Evolutionary conservation across 2,329 filamentous ascomycete genomes (phyloP).

Genomic region (Bipolaris cookei): DNA sequence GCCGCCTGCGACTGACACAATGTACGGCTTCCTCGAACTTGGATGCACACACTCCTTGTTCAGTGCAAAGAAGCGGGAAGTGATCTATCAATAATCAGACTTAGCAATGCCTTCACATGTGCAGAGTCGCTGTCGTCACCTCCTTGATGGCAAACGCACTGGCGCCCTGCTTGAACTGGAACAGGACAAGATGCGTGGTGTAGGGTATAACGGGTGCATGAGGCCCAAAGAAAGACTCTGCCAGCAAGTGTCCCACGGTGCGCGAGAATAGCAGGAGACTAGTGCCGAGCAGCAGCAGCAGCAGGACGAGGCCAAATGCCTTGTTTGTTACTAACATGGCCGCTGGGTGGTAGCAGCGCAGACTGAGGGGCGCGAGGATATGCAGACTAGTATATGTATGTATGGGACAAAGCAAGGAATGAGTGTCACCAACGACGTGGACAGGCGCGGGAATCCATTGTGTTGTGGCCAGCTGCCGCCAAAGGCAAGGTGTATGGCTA

Average conservation of each 20-base stretch:
- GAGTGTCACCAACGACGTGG: not conserved
- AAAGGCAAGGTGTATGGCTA: slow-evolving; percentile 11
- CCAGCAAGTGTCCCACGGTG: slow-evolving; percentile 25
- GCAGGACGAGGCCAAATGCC: slow-evolving; percentile 24
- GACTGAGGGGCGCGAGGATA: not conserved
- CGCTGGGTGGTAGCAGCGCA: slow-evolving; percentile 3
- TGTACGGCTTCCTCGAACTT: slow-evolving; percentile 34
- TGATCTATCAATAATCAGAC: slow-evolving; percentile 27
- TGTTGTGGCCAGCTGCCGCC: not conserved
- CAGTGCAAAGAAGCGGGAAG: slow-evolving; percentile 38
- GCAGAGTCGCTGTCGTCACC: slow-evolving; percentile 18
- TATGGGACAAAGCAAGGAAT: slow-evolving; percentile 9
- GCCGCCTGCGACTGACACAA: slow-evolving; percentile 40
- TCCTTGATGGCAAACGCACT: slow-evolving; percentile 38
- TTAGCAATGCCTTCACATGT: slow-evolving; percentile 14
- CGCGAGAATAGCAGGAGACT: slow-evolving; percentile 28
- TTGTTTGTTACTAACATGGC: slow-evolving; percentile 34
- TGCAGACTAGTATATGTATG: slow-evolving; percentile 8
- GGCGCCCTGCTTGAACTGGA: slow-evolving; percentile 42
- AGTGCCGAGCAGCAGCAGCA: slow-evolving; percentile 15
- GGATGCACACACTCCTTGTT: slow-evolving; percentile 42
- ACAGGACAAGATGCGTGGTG: slow-evolving; percentile 42
- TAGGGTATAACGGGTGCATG: slow-evolving; percentile 27
- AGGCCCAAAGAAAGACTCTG: slow-evolving; percentile 24
- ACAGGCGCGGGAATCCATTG: not conserved